Evolutionary conservation across 257 asterid species (phyloP).

Genomic region (Eustoma russellianum): DNA sequence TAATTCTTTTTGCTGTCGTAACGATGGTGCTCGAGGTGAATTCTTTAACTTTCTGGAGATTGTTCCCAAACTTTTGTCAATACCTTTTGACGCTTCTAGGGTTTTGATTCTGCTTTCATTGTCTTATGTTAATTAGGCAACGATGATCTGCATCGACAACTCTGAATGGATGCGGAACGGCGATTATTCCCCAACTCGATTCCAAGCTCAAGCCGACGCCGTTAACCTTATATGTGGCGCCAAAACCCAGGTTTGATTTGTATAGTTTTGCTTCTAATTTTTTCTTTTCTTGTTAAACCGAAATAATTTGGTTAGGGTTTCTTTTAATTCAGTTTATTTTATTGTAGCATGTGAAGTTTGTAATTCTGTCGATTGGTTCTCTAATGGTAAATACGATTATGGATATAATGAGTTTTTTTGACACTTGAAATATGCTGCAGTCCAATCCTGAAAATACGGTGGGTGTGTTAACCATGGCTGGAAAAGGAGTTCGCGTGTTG

Average conservation of each 20-base stretch:
- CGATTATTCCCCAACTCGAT: constrained; percentile 75
- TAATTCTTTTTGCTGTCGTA: constrained; percentile 1
- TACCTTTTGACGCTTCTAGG: constrained; percentile 2
- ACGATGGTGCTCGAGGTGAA: constrained; percentile 93
- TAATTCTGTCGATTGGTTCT: constrained; percentile 1
- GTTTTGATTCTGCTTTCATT: constrained; percentile 3
- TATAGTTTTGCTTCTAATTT: neutral
- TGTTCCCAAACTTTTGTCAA: neutral
- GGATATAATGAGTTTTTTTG: neutral
- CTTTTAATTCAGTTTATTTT: neutral
- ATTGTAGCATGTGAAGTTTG: neutral
- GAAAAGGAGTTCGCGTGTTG: constrained; percentile 86
- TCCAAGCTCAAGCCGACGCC: constrained; percentile 87
- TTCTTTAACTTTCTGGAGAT: neutral
- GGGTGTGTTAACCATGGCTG: constrained; percentile 91
- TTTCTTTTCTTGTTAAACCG: neutral
- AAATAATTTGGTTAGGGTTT: constrained; percentile 11
- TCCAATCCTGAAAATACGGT: constrained; percentile 95
- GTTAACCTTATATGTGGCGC: constrained; percentile 93
- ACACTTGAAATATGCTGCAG: constrained; percentile 22
- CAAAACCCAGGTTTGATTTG: constrained; percentile 59
- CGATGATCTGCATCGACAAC: constrained; percentile 93
- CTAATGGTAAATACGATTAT: too few relatives aligned
- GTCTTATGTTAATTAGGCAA: constrained; percentile 39
- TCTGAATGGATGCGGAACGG: constrained; percentile 99